Percentiles rank a stretch among this genome's conserved stretches.
phyloP scores from a whole-genome alignment of 1,284 basidiomycete genomes.

The Cutaneotrichosporon sp. region DNA sequence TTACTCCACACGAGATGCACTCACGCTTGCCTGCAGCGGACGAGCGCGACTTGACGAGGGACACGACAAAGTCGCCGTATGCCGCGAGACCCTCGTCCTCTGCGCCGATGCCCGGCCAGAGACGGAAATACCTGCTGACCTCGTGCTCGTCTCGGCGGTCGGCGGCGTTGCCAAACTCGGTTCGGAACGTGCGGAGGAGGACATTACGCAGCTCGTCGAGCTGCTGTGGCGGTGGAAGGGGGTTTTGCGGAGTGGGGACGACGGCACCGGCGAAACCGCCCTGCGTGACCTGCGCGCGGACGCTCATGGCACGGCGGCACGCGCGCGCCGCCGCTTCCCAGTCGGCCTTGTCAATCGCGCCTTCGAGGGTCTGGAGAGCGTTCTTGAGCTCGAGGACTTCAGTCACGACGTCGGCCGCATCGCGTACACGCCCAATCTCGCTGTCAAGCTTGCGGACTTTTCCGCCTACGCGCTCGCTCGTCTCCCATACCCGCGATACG shows the following conservation, averaged over 20 bases:
- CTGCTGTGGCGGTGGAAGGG: conserved; percentile 76
- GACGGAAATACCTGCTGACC: conserved; percentile 90
- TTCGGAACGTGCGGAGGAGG: conserved; percentile 71
- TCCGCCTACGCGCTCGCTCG: conserved; percentile 83
- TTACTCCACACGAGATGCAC: conserved; percentile 6
- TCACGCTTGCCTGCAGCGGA: conserved; percentile 73
- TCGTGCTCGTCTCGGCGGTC: conserved; percentile 70
- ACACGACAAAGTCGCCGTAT: conserved; percentile 88
- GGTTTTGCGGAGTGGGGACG: conserved; percentile 87
- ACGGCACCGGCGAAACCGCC: conserved; percentile 80
- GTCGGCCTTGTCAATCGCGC: conserved; percentile 75
- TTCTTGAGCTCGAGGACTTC: conserved; percentile 89
- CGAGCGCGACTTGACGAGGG: conserved; percentile 73
- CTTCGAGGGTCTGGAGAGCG: conserved; percentile 68
- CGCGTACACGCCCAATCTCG: conserved; percentile 79
- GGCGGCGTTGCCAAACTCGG: conserved; percentile 72
- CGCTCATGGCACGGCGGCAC: conserved; percentile 80
- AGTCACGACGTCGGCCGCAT: conserved; percentile 74
- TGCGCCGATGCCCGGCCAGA: conserved; percentile 85
- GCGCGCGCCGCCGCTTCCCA: conserved; percentile 93
- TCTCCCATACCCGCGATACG: conserved; percentile 52
- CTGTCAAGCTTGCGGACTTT: conserved; percentile 81
- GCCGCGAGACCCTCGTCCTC: conserved; percentile 82
- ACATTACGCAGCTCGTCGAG: conserved; percentile 67
- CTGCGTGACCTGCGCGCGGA: conserved; percentile 69